These are phyloP conservation scores for Pyrus pyrifolia DNA, from an alignment of 306 rosid species.

Conservation along the genomic window DNA sequence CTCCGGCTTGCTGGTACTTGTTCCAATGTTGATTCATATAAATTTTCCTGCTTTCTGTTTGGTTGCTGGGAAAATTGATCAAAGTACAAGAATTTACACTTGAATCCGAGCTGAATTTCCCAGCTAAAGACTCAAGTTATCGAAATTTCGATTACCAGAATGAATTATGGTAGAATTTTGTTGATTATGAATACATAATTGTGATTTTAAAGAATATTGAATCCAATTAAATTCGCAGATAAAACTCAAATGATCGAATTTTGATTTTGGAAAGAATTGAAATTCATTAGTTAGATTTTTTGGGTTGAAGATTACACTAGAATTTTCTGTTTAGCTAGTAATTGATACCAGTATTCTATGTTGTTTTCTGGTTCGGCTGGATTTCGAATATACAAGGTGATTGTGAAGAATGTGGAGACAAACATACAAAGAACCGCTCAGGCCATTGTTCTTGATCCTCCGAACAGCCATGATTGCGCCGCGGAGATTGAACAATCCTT, in stretches of 20 bases:
- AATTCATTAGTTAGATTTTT: background rate
- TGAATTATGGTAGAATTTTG: background rate
- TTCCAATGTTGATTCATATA: too few relatives aligned
- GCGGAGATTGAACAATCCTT: slow-evolving; percentile 19
- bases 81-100: background rate
- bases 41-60: background rate
- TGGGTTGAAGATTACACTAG: background rate
- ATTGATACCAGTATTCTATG: background rate
- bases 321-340: background rate
- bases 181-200: background rate
- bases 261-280: background rate
- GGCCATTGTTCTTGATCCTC: slow-evolving; percentile 74
- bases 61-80: background rate
- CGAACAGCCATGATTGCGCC: slow-evolving; percentile 20
- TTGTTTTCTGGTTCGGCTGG: background rate
- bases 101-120: background rate
- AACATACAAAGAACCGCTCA: slow-evolving; percentile 53
- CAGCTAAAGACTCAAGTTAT: background rate
- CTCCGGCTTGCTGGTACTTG: slow-evolving; percentile 52
- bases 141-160: background rate
- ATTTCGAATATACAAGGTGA: slow-evolving; percentile 36
- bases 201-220: background rate
- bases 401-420: slow-evolving; percentile 59
- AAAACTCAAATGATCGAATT: background rate
- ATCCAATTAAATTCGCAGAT: background rate